Evolutionary conservation across 352 stramenopile species (phyloP).

Genomic region (Blastocystis sp.): DNA sequence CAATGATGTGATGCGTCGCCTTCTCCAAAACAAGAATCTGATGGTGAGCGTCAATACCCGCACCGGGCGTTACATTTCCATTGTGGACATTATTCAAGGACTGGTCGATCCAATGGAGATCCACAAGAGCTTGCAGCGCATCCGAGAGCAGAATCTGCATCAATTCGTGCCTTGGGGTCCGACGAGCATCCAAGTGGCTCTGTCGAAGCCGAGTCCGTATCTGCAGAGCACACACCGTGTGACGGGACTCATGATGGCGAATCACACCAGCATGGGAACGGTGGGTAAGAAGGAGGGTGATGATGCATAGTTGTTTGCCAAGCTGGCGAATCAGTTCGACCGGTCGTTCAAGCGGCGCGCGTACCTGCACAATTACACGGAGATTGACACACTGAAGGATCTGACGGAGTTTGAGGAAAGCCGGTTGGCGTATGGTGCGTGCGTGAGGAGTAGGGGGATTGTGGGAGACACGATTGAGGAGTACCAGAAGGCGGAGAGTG

Average conservation of each 20-base stretch:
- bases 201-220: conserved; percentile 45
- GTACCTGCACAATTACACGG: conserved; percentile 97
- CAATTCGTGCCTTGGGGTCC: conserved; percentile 98
- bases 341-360: conserved; percentile 92
- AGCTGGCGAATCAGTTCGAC: conserved; percentile 91
- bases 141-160: conserved; percentile 90
- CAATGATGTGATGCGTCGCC: conserved; percentile 94
- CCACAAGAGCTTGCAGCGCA: conserved; percentile 95
- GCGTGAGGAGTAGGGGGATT: not conserved
- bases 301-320: conserved; percentile 77
- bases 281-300: conserved; percentile 74
- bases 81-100: conserved; percentile 99
- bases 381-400: conserved; percentile 88
- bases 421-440: conserved; percentile 44
- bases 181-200: conserved; percentile 90
- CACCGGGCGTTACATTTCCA: conserved; percentile 96
- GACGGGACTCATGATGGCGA: conserved; percentile 94
- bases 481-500: conserved; percentile 38
- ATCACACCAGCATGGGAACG: conserved; percentile 92
- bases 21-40: conserved; percentile 95
- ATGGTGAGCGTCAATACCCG: conserved; percentile 94
- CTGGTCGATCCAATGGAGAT: conserved; percentile 95
- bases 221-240: conserved; percentile 72
- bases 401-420: too few species aligned
- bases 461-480: conserved; percentile 39